Conservation (phyloP, 441 rosid genomes). For the Adansonia gregorii region DNA sequence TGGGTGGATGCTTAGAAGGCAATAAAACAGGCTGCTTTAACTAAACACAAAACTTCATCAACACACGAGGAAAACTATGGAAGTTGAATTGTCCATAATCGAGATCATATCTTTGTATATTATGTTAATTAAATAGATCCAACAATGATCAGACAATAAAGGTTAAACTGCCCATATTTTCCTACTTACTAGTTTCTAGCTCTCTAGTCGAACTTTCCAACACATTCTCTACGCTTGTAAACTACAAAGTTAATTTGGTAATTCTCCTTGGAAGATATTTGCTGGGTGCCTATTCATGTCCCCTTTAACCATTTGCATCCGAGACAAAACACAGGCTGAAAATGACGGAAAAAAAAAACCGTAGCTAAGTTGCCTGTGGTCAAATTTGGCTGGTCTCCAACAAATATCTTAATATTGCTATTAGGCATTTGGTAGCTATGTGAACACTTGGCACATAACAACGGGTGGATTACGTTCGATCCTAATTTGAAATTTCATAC, state of each 20-base stretch:
- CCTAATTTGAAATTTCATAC: not conserved
- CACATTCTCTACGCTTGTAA: not conserved
- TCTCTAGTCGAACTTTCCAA: not conserved
- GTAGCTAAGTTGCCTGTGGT: too few species aligned
- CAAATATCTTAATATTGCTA: too few species aligned
- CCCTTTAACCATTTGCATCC: not conserved
- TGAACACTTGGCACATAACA: not conserved
- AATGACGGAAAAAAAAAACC: too few species aligned
- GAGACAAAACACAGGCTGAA: too few species aligned
- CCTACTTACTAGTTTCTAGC: not conserved
- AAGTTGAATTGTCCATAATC: not conserved
- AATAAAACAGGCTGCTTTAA: not conserved
- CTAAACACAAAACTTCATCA: not conserved
- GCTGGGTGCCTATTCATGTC: not conserved
- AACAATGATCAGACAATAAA: not conserved
- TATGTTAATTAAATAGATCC: not conserved
- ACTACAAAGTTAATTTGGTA: not conserved
- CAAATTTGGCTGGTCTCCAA: too few species aligned
- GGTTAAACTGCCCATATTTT: not conserved
- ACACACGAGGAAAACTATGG: not conserved
- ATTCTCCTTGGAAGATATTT: not conserved
- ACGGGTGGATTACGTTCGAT: not conserved
- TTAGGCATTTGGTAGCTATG: not conserved
- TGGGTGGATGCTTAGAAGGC: not conserved
- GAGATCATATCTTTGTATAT: not conserved